Percentiles rank a stretch among this genome's conserved stretches.
Evolutionary conservation across 2,329 filamentous ascomycete species (phyloP).

Genomic region (Zelopaecilomyces penicillatus): DNA sequence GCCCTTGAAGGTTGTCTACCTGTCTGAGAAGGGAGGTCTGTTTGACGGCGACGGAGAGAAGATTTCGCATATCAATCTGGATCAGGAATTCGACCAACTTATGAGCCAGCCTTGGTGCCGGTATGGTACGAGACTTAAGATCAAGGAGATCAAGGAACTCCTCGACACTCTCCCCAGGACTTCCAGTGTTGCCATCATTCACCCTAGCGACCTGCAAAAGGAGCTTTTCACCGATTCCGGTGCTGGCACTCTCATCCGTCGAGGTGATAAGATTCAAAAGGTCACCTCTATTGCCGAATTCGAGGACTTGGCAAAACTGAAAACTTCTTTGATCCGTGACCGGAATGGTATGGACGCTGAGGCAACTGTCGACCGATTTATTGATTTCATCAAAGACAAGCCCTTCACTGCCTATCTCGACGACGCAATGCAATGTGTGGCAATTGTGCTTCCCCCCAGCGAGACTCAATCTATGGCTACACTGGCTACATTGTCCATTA

Average conservation of each 20-base stretch:
- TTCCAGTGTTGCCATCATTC: constrained; percentile 94
- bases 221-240: constrained; percentile 95
- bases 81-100: constrained; percentile 88
- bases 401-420: constrained; percentile 93
- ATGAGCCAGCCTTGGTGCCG: constrained; percentile 94
- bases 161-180: constrained; percentile 80
- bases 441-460: constrained; percentile 71
- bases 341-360: constrained; percentile 73
- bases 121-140: constrained; percentile 92
- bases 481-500: constrained; percentile 84
- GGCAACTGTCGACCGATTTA: constrained; percentile 77
- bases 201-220: constrained; percentile 90
- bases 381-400: constrained; percentile 67
- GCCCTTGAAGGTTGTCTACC: constrained; percentile 93
- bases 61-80: constrained; percentile 94
- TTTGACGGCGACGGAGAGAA: constrained; percentile 91
- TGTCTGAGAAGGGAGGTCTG: constrained; percentile 95
- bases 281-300: constrained; percentile 66
- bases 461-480: constrained; percentile 64
- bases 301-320: constrained; percentile 65
- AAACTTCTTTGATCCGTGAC: constrained; percentile 74
- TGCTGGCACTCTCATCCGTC: constrained; percentile 83
- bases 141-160: constrained; percentile 93
- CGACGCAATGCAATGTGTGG: constrained; percentile 85
- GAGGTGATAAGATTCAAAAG: constrained; percentile 80